Base-by-base conservation (phyloP, 306 rosid species). In the Potentilla sterilis region DNA sequence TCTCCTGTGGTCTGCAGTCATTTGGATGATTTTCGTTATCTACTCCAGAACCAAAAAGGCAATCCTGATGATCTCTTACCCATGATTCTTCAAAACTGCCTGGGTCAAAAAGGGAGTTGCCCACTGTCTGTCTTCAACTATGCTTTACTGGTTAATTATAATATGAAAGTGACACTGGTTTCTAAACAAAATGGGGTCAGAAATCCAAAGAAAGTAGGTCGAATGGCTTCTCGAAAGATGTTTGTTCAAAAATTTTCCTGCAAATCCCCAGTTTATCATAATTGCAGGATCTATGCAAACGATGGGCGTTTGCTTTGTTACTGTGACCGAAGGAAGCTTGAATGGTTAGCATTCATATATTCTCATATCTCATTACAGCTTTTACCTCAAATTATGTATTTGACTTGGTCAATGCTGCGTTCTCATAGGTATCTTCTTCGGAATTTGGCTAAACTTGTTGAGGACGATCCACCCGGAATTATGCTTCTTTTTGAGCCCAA, bases 401-500 rank as follows among this genome's bases (percentile, higher is more conserved):
- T 16, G 62, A 67, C 55, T 34, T 78, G 82, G 67, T 59, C 62
- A 84, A 76, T 71, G 52, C 77, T 71, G 54, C 81, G 46, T 58
- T 34, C 67, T 62, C 78, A 76, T 82, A 92, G 99, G 99, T 95
- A 92, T 83, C 84, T 95, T 75, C 84, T 46, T 44, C 90, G 97
- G 51, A 88, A 89, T 82, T 84, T 95, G 32, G 97, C 97, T 24
- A 93, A 90, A 83, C 86, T 92, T 75, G 66, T 95, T 61, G 97
- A 90, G 18, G 93, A 89, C 28, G 82, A 90, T 40, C 96, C 99
- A 38, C 97, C 93, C 67, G 97, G 92, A 61, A 95, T 95, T 77
- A 89, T 87, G 91, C 97, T 95, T 85, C 97, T 89, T 76, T 95
- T 95, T 74, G 97, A 95, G 86, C 97, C 99, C 74, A 92, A 95